Base-by-base conservation (phyloP, 306 rosid species). In the Glycine soja region DNA sequence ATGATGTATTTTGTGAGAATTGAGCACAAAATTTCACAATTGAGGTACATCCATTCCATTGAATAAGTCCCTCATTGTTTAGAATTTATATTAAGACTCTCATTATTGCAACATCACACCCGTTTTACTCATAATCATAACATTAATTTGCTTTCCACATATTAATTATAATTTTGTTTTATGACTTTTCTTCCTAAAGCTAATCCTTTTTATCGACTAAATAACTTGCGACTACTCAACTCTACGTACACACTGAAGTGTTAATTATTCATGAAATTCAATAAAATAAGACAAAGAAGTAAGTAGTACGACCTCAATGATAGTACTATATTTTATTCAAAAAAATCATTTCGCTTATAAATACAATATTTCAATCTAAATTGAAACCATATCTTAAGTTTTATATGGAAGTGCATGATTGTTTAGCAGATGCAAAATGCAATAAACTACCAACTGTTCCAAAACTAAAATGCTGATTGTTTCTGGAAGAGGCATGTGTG, bases 101-200 rank as follows among this genome's bases (percentile, higher is more conserved):
- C 74, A 76, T 83, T 48, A 87, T 73, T 66, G 51, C 63, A 54
- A 58, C 43, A 73, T 74, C 63, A 52, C 84, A 74, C 82, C 57
- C 63, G 15, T 62, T 87, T 81, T 74, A 79, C 72, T 78, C 24
- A 47, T 84, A 81, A 87, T 87, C 88, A 87, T 74, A 81, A 1
- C 74, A 47, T 72, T 77, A 77, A 47, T 77, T 77, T 81, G 73
- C 83, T 80, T 72, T 73, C 14, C 54, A 24, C 51, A 7, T 30
- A 7, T 30, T 58, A 5, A 38, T 38, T 36, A 36, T 72, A 18
- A 61, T 71, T 40, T 38, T 57, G 14, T 63, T 58, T 58, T 48
- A 9, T 50, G 5, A 61, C 72, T 65, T 42, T 67, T 73, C 43
- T 38, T 54, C 42, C 3, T 75, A 56, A 71, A 71, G 66, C 10